Percentiles rank a stretch among this genome's conserved stretches.
These are phyloP conservation scores for Hyparrhenia diplandra DNA, from an alignment of 176 grass and related monocot genomes.

Conservation along the genomic window DNA sequence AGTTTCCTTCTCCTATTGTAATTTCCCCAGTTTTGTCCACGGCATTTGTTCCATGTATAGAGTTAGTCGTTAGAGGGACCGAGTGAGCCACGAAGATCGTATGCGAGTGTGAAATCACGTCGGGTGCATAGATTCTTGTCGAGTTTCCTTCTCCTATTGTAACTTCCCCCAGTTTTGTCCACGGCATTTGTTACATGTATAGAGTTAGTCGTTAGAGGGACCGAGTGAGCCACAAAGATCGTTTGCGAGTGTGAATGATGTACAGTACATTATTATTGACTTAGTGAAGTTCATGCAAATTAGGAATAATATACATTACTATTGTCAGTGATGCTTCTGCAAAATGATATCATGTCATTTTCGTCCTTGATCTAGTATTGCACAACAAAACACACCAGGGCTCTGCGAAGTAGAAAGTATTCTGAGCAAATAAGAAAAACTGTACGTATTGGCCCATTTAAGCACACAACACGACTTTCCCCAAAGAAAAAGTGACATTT, in stretches of 20 bases:
- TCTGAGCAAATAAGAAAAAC: no score
- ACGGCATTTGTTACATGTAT: neutral
- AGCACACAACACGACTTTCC: no score
- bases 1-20: neutral
- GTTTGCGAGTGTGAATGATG: neutral
- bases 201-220: neutral
- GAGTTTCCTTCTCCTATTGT: neutral
- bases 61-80: neutral
- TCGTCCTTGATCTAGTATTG: neutral
- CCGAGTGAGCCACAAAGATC: neutral
- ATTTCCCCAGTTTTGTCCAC: conserved; percentile 21
- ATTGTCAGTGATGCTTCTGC: neutral
- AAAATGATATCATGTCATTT: neutral
- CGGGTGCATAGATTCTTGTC: conserved; percentile 10
- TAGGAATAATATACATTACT: neutral
- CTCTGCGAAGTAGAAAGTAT: no score
- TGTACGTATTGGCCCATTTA: no score
- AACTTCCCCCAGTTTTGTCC: conserved; percentile 19
- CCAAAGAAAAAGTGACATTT: no score
- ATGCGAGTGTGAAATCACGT: conserved; percentile 1
- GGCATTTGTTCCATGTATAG: neutral
- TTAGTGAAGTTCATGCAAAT: neutral
- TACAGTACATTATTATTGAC: conserved; percentile 5
- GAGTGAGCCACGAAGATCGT: neutral
- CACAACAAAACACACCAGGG: no score